phyloP scores from a whole-genome alignment of 2,329 filamentous ascomycete species.

The Sporothrix brasiliensis region DNA sequence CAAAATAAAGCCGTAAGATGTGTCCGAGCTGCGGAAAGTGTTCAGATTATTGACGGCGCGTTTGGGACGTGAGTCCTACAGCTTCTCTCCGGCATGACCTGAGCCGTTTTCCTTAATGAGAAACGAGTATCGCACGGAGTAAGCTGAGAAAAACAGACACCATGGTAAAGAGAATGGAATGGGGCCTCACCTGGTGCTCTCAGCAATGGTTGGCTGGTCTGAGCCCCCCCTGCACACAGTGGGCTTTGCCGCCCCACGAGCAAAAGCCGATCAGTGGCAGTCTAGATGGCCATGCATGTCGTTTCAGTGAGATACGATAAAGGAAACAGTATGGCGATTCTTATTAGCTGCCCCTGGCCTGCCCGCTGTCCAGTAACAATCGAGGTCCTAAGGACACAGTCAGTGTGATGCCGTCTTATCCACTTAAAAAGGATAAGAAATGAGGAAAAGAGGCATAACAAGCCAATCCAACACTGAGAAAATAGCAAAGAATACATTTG shows the following conservation, averaged over 20 bases:
- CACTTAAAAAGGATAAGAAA: conserved; percentile 14
- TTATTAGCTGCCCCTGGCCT: not conserved
- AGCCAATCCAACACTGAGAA: conserved; percentile 26
- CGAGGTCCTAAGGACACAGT: not conserved
- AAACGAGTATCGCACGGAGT: conserved; percentile 13
- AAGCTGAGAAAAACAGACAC: conserved; percentile 20
- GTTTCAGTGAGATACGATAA: not conserved
- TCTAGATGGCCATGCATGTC: conserved; percentile 15
- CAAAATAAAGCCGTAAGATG: not conserved
- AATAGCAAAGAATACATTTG: conserved; percentile 23
- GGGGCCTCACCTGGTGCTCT: conserved; percentile 30
- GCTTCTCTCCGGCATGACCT: not conserved
- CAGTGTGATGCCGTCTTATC: not conserved
- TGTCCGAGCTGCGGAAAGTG: not conserved
- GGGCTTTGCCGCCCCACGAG: conserved; percentile 29
- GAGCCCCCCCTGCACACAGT: conserved; percentile 23
- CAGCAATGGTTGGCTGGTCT: conserved; percentile 16
- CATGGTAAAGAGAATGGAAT: conserved; percentile 30
- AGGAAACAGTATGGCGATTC: not conserved
- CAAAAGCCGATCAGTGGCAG: conserved; percentile 34
- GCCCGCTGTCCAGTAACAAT: not conserved
- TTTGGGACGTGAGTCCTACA: conserved; percentile 7
- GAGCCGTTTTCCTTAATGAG: conserved; percentile 2
- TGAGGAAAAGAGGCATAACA: not conserved
- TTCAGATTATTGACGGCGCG: not conserved